Evolutionary conservation across 768 basidiomycete genomes (phyloP).

Genomic region (Pleurotus citrinopileatus): DNA sequence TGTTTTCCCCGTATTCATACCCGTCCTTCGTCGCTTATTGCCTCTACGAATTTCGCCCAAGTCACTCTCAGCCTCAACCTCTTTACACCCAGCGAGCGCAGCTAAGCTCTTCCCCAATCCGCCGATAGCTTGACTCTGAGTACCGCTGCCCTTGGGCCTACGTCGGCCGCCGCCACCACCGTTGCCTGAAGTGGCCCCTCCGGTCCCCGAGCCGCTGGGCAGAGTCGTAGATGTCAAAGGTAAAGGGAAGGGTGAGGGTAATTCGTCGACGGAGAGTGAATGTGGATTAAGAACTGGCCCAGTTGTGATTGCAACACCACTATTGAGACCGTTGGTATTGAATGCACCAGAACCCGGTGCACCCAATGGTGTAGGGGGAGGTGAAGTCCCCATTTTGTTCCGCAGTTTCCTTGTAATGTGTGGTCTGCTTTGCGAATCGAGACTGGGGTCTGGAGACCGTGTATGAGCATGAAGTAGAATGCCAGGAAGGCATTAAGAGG

Average conservation of each 20-base stretch:
- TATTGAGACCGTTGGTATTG: constrained; percentile 34
- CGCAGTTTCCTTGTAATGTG: constrained; percentile 84
- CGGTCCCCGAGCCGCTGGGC: constrained; percentile 27
- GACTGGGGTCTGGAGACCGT: constrained; percentile 55
- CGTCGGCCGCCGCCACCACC: constrained; percentile 39
- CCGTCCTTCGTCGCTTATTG: constrained; percentile 55
- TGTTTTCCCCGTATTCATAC: constrained; percentile 21
- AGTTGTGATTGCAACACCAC: constrained; percentile 58
- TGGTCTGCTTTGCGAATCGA: constrained; percentile 74
- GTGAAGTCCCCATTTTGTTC: constrained; percentile 72
- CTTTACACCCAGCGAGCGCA: constrained; percentile 56
- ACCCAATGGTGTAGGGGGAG: constrained; percentile 66
- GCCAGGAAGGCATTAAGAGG: constrained; percentile 8
- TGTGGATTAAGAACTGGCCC: constrained; percentile 78
- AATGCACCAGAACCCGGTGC: constrained; percentile 28
- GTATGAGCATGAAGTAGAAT: constrained; percentile 7
- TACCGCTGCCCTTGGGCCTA: constrained; percentile 52
- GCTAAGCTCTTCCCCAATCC: constrained; percentile 73
- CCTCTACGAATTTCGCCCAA: constrained; percentile 76
- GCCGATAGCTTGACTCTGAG: constrained; percentile 54
- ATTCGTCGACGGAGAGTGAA: constrained; percentile 81
- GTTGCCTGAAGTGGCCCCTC: constrained; percentile 24
- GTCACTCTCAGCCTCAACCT: constrained; percentile 71
- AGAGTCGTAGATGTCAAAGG: constrained; percentile 59
- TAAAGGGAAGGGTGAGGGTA: constrained; percentile 82